phyloP scores from a whole-genome alignment of 495 filamentous ascomycete genomes.

The Saxophila tyrrhenica region DNA sequence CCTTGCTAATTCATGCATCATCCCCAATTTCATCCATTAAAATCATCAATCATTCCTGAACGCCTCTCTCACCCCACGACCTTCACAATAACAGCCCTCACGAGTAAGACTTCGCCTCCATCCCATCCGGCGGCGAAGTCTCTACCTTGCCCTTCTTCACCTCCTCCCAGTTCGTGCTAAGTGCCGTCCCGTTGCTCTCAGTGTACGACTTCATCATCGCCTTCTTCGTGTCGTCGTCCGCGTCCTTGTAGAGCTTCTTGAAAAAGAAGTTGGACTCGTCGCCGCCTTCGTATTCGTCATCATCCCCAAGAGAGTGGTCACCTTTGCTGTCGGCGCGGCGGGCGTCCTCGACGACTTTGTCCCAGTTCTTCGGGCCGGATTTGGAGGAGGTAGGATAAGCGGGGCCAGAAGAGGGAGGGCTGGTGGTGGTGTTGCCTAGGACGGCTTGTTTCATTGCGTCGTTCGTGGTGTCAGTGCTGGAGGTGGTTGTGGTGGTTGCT shows the following conservation, averaged over 20 bases:
- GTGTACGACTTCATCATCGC: conserved; percentile 97
- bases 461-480: neutral
- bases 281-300: conserved; percentile 53
- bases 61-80: neutral
- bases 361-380: conserved; percentile 82
- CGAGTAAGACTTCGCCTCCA: conserved; percentile 56
- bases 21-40: too few relatives aligned
- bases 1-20: too few relatives aligned
- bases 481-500: conserved; percentile 8
- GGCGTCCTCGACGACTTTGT: conserved; percentile 45
- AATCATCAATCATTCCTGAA: too few relatives aligned
- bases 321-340: conserved; percentile 19
- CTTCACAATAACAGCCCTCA: conserved; percentile 36
- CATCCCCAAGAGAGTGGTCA: conserved; percentile 38
- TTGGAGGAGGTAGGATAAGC: conserved; percentile 84
- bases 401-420: conserved; percentile 37
- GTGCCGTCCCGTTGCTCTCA: conserved; percentile 83
- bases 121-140: conserved; percentile 63
- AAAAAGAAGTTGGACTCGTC: conserved; percentile 76
- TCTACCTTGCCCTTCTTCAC: conserved; percentile 63
- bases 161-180: conserved; percentile 89
- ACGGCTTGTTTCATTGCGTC: conserved; percentile 6
- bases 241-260: conserved; percentile 74
- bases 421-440: conserved; percentile 3
- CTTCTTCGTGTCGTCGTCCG: conserved; percentile 66